phyloP scores from a whole-genome alignment of 305 asterid genomes.

The Ajuga reptans region DNA sequence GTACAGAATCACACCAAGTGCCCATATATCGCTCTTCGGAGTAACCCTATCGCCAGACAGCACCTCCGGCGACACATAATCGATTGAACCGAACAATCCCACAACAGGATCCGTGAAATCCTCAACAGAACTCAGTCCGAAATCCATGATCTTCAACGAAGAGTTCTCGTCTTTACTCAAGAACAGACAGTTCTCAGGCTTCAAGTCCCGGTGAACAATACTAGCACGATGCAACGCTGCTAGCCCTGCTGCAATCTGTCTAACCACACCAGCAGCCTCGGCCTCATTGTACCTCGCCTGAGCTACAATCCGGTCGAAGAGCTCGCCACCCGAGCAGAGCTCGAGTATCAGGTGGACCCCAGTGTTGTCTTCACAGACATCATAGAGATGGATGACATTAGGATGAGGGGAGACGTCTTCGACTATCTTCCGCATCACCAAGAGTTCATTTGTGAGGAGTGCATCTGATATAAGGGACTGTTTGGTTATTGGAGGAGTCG shows the following conservation, averaged over 20 bases:
- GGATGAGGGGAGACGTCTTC: conserved; percentile 82
- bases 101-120: conserved; percentile 71
- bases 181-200: conserved; percentile 79
- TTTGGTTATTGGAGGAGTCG: conserved; percentile 19
- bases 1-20: conserved; percentile 73
- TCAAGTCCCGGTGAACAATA: conserved; percentile 70
- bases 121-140: conserved; percentile 73
- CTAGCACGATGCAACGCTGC: conserved; percentile 51
- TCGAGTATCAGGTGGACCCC: conserved; percentile 70
- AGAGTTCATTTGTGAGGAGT: conserved; percentile 56
- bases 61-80: conserved; percentile 80
- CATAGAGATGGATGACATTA: conserved; percentile 64
- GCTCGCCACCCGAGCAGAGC: conserved; percentile 72
- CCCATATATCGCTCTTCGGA: conserved; percentile 64
- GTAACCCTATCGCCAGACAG: conserved; percentile 44
- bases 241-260: conserved; percentile 60
- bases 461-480: conserved; percentile 56
- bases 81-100: conserved; percentile 74
- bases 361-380: conserved; percentile 50
- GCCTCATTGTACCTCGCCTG: conserved; percentile 59
- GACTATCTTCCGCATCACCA: conserved; percentile 75
- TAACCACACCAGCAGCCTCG: conserved; percentile 56
- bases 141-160: conserved; percentile 75
- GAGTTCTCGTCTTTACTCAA: conserved; percentile 51
- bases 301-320: conserved; percentile 67